Percentiles rank a stretch among this genome's conserved stretches.
These are phyloP conservation scores for Glonium stellatum DNA, from an alignment of 495 filamentous ascomycete species.

Conservation along the genomic window DNA sequence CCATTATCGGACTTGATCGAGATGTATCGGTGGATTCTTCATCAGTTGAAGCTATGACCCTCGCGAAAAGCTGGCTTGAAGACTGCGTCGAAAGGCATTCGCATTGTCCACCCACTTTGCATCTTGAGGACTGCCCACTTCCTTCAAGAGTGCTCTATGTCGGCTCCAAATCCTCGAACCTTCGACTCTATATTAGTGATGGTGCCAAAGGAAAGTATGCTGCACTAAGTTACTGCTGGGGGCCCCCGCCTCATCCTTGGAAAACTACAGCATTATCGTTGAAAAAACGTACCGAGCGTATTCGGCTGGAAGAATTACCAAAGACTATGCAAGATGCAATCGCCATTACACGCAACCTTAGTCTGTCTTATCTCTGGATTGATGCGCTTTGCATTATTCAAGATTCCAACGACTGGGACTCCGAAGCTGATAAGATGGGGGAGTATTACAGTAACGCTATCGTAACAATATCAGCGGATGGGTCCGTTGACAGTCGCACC, in stretches of 20 bases:
- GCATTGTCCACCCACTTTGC: not conserved
- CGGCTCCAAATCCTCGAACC: not conserved
- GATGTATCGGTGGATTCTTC: not conserved
- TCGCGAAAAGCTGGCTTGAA: not conserved
- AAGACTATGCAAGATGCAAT: not conserved
- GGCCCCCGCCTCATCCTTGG: not conserved
- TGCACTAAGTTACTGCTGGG: not conserved
- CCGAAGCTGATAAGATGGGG: not conserved
- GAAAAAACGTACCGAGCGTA: not conserved
- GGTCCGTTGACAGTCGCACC: not conserved
- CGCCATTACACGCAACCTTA: not conserved
- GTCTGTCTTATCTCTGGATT: not conserved
- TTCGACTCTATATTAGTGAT: not conserved
- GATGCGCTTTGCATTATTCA: constrained; percentile 1
- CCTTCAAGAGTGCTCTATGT: not conserved
- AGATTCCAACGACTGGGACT: not conserved
- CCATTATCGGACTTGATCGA: not conserved
- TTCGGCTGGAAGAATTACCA: not conserved
- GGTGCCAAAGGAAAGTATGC: not conserved
- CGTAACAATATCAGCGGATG: not conserved
- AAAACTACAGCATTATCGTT: not conserved
- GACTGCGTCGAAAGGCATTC: not conserved
- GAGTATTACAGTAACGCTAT: not conserved
- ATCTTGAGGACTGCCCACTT: not conserved
- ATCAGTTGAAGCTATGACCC: not conserved